Evolutionary conservation across 495 filamentous ascomycete genomes (phyloP), one percentile per base, ranked within the genome.

Genomic region (Friedmanniomyces endolithicus): DNA sequence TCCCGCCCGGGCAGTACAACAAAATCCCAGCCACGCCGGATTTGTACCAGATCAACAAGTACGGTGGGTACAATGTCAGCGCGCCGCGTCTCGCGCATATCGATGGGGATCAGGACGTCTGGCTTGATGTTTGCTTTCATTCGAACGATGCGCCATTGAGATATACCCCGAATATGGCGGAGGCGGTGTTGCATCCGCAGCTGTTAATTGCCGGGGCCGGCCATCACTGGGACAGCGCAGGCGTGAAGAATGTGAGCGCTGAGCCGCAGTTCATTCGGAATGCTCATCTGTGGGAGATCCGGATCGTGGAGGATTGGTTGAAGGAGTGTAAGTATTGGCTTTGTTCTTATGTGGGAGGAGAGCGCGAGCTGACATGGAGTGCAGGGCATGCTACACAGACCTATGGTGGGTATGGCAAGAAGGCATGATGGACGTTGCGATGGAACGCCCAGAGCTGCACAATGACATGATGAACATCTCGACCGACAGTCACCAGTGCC

Each of bases 221-320:
- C 9, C 74, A 76, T 59, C 74, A 76, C 54, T 76, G 74, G 74
- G 74, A 76, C 57, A 70, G 67, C 34, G 65, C 59, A 39, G 74
- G 74, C 11, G 74, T 75, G n/a, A 31, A 65, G 43, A 60, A 76
- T 53, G 64, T 76, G 0, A 60, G 57, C 11, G 71, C 67, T 19
- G 74, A 76, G 65, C 74, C 72, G 9, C 68, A 74, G 47, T 76
- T 73, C 58, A 74, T 76, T 51, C 62, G 67, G 23, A 67, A 76
- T 60, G 74, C 74, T 39, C 74, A 76, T 64, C 49, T 65, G 47
- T 76, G 74, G 74, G 68, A 76, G 59, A 71, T 74, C 33, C 66
- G 67, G 41, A 73, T 69, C 0, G 73, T 76, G 12, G 45, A 57
- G 52, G 59, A 45, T 45, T 72, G 68, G 68, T 53, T 71, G 34